Conservation (phyloP, 2,329 filamentous ascomycete genomes). For the Cryphonectria naterciae region DNA sequence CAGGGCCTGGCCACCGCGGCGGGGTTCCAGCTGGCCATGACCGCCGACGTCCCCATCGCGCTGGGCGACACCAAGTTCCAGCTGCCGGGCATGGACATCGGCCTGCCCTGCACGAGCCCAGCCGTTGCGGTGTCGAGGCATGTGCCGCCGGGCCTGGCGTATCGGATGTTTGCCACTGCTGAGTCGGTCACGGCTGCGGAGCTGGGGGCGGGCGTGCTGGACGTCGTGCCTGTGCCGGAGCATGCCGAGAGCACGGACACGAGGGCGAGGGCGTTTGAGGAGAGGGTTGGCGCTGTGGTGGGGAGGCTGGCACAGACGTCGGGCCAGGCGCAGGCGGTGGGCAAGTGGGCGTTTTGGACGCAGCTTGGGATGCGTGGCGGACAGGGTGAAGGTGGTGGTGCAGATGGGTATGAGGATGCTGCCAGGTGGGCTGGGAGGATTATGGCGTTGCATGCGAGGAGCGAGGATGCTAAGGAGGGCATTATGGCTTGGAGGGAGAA, state of each 20-base stretch:
- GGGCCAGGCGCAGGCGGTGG: constrained; percentile 39
- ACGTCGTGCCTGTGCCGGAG: constrained; percentile 32
- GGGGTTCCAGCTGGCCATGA: constrained; percentile 40
- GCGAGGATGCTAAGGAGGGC: constrained; percentile 37
- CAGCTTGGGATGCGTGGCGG: constrained; percentile 34
- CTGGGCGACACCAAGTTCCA: constrained; percentile 29
- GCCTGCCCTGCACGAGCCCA: constrained; percentile 40
- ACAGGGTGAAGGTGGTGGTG: constrained; percentile 14
- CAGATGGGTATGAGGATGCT: constrained; percentile 36
- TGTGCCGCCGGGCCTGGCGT: constrained; percentile 34
- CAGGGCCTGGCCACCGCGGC: constrained; percentile 40
- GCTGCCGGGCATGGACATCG: constrained; percentile 38
- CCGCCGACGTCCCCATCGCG: constrained; percentile 36
- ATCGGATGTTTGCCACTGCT: constrained; percentile 38
- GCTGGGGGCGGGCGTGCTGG: constrained; percentile 34
- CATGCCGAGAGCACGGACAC: constrained; percentile 28
- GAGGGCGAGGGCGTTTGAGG: constrained; percentile 32
- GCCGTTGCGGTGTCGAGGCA: constrained; percentile 36
- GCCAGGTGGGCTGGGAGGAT: constrained; percentile 35
- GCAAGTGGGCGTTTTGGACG: constrained; percentile 43
- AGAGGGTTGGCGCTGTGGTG: constrained; percentile 34
- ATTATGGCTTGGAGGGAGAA: constrained; percentile 36
- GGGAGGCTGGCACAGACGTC: constrained; percentile 32
- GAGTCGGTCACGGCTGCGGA: constrained; percentile 35
- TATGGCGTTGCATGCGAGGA: constrained; percentile 38